Evolutionary conservation across 2,329 filamentous ascomycete genomes (phyloP).

Genomic region (Fusarium sp.): DNA sequence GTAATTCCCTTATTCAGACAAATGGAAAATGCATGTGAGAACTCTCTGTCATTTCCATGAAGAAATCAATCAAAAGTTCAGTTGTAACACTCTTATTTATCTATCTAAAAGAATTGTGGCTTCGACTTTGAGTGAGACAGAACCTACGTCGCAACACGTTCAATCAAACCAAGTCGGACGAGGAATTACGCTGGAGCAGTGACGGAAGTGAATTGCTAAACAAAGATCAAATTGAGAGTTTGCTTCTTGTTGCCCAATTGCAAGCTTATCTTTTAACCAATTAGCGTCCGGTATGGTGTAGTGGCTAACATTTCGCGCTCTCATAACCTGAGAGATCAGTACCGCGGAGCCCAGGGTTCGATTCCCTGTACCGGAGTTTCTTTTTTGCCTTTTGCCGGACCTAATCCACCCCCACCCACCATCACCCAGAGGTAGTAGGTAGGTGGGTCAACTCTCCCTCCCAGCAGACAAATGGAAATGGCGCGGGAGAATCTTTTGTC

Average conservation of each 20-base stretch:
- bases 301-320: conserved; percentile 51
- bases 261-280: accelerated
- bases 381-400: not conserved
- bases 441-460: no score
- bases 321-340: conserved; percentile 43
- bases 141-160: not conserved
- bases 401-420: no score
- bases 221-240: no score
- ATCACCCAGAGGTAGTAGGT: no score
- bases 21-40: not conserved
- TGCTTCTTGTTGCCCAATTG: no score
- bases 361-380: conserved; percentile 7
- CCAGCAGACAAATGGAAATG: no score
- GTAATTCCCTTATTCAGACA: accelerated
- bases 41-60: accelerated
- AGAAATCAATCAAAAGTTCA: accelerated
- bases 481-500: no score
- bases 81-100: not conserved
- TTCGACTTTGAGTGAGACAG: not conserved
- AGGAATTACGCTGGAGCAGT: no score
- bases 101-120: no score
- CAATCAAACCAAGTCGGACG: no score
- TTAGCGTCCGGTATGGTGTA: conserved; percentile 48
- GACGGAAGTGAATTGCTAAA: no score
- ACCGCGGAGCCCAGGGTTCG: conserved; percentile 8